These are phyloP conservation scores for Xanthoconium purpureum DNA, from an alignment of 768 basidiomycete genomes.

Conservation along the genomic window DNA sequence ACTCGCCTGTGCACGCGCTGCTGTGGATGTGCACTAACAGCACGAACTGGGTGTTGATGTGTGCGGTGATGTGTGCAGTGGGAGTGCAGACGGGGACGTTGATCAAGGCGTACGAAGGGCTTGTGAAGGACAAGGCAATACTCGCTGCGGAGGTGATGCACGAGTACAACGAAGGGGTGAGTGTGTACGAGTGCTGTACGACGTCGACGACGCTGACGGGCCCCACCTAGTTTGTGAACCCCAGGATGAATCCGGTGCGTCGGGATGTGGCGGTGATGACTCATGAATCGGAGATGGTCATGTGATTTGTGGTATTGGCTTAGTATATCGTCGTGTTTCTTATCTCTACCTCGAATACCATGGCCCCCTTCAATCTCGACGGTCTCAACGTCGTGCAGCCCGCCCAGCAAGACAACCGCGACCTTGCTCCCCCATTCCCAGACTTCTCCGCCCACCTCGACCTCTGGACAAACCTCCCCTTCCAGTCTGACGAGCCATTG, in stretches of 20 bases:
- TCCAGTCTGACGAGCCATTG: constrained; percentile 73
- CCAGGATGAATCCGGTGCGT: constrained; percentile 72
- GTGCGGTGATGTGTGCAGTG: constrained; percentile 63
- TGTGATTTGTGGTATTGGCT: constrained; percentile 7
- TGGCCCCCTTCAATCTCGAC: constrained; percentile 65
- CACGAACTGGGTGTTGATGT: constrained; percentile 74
- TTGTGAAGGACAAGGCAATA: constrained; percentile 73
- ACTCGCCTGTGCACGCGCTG: constrained; percentile 74
- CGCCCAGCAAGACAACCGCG: constrained; percentile 41
- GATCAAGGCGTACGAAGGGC: constrained; percentile 46
- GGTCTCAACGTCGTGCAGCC: constrained; percentile 80
- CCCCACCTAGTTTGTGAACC: constrained; percentile 70
- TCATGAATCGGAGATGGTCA: constrained; percentile 68
- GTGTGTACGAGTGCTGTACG: constrained; percentile 21
- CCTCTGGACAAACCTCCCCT: constrained; percentile 80
- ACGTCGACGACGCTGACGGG: not conserved
- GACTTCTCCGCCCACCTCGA: constrained; percentile 77
- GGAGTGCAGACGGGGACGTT: constrained; percentile 55
- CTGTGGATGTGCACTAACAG: constrained; percentile 70
- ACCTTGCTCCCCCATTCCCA: constrained; percentile 62
- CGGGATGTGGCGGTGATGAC: constrained; percentile 84
- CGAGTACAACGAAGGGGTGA: constrained; percentile 78
- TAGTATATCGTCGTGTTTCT: not conserved
- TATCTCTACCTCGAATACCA: constrained; percentile 22
- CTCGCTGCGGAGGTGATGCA: constrained; percentile 78